A percentile compares a stretch with the other conserved stretches of the same genome.
These are phyloP conservation scores for Labyrinthula sp. DNA, from an alignment of 352 stramenopile genomes.

Conservation along the genomic window DNA sequence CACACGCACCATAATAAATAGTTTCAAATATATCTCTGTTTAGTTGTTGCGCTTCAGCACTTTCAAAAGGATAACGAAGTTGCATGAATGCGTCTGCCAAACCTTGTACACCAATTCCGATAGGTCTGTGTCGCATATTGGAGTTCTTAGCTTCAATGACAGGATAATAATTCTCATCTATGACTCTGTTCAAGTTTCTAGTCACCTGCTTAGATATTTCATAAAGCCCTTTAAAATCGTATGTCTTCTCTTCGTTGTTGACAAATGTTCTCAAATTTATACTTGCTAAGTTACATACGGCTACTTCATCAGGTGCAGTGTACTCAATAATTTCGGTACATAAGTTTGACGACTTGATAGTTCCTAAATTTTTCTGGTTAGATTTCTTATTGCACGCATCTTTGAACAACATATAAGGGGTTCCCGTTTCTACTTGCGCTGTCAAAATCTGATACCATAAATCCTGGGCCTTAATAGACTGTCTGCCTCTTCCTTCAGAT, in stretches of 20 bases:
- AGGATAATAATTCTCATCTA: conserved; percentile 98
- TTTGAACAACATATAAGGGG: conserved; percentile 99
- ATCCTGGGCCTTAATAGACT: conserved; percentile 85
- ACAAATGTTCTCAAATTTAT: conserved; percentile 89
- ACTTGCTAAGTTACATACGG: conserved; percentile 95
- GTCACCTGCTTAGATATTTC: conserved; percentile 82
- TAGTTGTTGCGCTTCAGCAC: conserved; percentile 54
- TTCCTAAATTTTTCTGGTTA: conserved; percentile 98
- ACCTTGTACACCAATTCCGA: conserved; percentile 93
- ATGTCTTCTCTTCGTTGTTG: conserved; percentile 43
- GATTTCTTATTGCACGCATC: conserved; percentile 93
- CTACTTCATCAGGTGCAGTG: conserved; percentile 84
- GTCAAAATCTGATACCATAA: conserved; percentile 96
- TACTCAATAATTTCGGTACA: conserved; percentile 99
- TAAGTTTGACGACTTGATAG: conserved; percentile 94
- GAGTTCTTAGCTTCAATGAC: conserved; percentile 56
- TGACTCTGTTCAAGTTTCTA: conserved; percentile 92
- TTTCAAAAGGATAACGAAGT: conserved; percentile 88
- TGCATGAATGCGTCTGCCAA: conserved; percentile 91
- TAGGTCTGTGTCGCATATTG: conserved; percentile 90
- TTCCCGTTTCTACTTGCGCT: conserved; percentile 94
- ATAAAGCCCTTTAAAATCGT: conserved; percentile 82
- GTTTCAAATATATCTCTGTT: conserved; percentile 99
- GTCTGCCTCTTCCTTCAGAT: conserved; percentile 65
- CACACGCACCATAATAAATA: conserved; percentile 91